Conservation (phyloP, 257 asterid species). For the Asclepias syriaca region DNA sequence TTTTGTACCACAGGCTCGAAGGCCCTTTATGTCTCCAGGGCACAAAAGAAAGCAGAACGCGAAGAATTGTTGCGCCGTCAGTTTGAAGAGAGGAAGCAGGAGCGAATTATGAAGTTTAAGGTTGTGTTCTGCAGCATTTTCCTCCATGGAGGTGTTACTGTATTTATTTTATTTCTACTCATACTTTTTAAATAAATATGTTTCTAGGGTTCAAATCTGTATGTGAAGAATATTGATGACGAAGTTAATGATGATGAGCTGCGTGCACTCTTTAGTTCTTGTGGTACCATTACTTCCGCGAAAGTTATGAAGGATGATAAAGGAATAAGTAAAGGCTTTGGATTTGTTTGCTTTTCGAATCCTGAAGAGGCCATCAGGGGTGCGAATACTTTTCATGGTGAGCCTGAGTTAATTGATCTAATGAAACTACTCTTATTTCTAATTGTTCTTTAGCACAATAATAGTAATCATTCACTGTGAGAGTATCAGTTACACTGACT, state of each 20-base stretch:
- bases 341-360: conserved; percentile 81
- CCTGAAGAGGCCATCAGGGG: conserved; percentile 75
- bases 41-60: conserved; percentile 84
- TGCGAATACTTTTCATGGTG: conserved; percentile 54
- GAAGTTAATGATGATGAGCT: conserved; percentile 62
- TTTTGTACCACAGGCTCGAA: conserved; percentile 48
- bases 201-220: conserved; percentile 72
- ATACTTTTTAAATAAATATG: conserved; percentile 9
- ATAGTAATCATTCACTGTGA: neutral
- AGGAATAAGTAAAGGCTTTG: conserved; percentile 80
- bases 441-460: neutral
- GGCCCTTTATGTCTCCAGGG: conserved; percentile 69
- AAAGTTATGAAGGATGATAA: conserved; percentile 77
- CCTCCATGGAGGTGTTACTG: conserved; percentile 7
- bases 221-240: conserved; percentile 75
- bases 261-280: conserved; percentile 51
- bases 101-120: conserved; percentile 56
- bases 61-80: conserved; percentile 55
- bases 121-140: conserved; percentile 23
- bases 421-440: neutral
- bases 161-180: neutral
- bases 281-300: conserved; percentile 75
- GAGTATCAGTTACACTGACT: conserved; percentile 1
- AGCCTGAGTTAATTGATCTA: conserved; percentile 9
- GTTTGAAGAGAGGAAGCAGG: conserved; percentile 74